Evolutionary conservation across 1,284 basidiomycete species (phyloP), one percentile per base, ranked within the genome.

Genomic region (Baeospora myosura): DNA sequence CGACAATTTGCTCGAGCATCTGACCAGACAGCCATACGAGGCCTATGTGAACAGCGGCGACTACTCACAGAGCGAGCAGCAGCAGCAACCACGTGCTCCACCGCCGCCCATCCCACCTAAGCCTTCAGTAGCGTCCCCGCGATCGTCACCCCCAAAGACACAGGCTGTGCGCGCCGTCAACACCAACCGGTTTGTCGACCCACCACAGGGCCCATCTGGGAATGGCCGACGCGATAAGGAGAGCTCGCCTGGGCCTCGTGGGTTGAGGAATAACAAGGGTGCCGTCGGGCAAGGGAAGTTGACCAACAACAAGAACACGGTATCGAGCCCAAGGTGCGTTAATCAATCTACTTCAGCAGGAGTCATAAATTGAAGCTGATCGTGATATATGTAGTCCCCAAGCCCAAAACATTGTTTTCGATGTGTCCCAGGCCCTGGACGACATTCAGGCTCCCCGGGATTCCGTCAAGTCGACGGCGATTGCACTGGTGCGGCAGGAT

Each of bases 401-500:
- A 52, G 60, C 71, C 10, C 84, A 87, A 52, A 76, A 64, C 23
- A 78, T 88, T 43, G 57, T 82, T n/a, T 76, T 88, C 49, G 86
- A 88, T 60, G 81, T 88, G 16, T 70, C 80, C 14, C 78, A 77
- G 47, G 59, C 72, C 24, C 65, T 86, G 46, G 79, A 81, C 18
- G 82, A 85, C 48, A 72, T 88, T 26, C 81, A 84, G 53, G 81
- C 84, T 5, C 69, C 76, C 39, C 72, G 70, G 5, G 85, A 88
- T 49, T 72, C 70, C 6, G 78, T 85, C 52, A 85, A 86, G 57
- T 84, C 81, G 11, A 88, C 86, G 0, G 82, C 87, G 4, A 89
- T 90, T 44, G 86, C 87, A 14, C 69, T 88, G 31, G 84, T 89
- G 53, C 83, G 80, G 58, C 83, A 89, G 50, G 87, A 88, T 48